These are phyloP conservation scores for Gossypium arboreum DNA, from an alignment of 345 rosid genomes.

Conservation along the genomic window DNA sequence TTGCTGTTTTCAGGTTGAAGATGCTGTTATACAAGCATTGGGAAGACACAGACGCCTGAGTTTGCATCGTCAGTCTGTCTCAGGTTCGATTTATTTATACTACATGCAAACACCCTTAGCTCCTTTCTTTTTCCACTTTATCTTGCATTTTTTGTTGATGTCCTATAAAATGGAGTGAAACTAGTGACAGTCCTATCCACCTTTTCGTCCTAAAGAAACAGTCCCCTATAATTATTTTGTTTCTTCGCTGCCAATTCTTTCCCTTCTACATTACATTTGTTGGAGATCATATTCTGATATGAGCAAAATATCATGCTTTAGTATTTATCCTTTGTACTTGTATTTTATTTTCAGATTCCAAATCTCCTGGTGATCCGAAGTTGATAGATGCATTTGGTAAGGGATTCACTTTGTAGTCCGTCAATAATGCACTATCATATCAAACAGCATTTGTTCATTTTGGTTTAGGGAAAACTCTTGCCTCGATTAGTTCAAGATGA, in stretches of 20 bases:
- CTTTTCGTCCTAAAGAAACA: neutral
- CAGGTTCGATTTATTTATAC: conserved; percentile 33
- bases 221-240: neutral
- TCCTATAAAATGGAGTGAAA: neutral
- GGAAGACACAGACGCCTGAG: conserved; percentile 56
- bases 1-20: conserved; percentile 62
- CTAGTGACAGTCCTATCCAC: neutral
- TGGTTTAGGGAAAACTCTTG: neutral
- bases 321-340: neutral
- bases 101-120: neutral
- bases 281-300: neutral
- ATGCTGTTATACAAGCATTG: conserved; percentile 74
- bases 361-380: conserved; percentile 52
- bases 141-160: neutral
- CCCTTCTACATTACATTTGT: neutral
- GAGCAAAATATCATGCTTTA: neutral
- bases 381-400: conserved; percentile 78
- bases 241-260: neutral
- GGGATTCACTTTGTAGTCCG: conserved; percentile 11
- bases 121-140: neutral
- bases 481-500: neutral
- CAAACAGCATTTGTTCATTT: neutral
- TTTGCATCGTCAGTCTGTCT: conserved; percentile 44
- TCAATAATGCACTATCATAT: conserved; percentile 1
- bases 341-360: conserved; percentile 50